Conservation (phyloP, 2,329 filamentous ascomycete genomes). For the Trichoderma sp. region DNA sequence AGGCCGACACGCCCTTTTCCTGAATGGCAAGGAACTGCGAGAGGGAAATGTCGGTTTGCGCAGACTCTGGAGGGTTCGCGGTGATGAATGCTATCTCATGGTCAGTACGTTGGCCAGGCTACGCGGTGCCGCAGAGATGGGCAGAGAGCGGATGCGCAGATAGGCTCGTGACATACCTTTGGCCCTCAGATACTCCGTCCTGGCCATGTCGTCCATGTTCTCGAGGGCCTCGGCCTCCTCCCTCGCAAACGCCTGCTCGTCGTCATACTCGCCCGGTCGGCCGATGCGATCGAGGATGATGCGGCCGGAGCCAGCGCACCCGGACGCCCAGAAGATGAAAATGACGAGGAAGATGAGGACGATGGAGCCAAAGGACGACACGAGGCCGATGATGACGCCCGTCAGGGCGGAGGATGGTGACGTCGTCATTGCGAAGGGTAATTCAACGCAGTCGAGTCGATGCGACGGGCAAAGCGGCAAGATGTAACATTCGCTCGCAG, state of each 20-base stretch:
- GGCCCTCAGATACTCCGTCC: constrained; percentile 87
- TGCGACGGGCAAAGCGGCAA: not conserved
- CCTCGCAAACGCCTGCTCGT: constrained; percentile 90
- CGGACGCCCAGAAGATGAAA: constrained; percentile 84
- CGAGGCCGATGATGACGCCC: constrained; percentile 90
- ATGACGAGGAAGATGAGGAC: constrained; percentile 80
- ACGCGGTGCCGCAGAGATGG: not conserved
- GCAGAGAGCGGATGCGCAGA: too few relatives aligned
- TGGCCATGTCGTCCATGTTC: constrained; percentile 89
- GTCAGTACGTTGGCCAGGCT: constrained; percentile 4
- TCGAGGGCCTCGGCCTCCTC: constrained; percentile 96
- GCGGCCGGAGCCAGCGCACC: constrained; percentile 72
- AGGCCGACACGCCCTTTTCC: constrained; percentile 98
- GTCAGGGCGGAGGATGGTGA: constrained; percentile 55
- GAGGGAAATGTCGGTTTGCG: constrained; percentile 94
- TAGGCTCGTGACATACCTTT: constrained; percentile 67
- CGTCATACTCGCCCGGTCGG: constrained; percentile 92
- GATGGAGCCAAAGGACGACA: constrained; percentile 92
- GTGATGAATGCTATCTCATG: constrained; percentile 78
- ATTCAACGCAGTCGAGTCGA: constrained; percentile 13
- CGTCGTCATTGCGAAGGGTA: constrained; percentile 36
- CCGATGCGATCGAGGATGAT: constrained; percentile 94
- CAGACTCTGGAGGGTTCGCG: constrained; percentile 90
- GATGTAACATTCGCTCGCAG: constrained; percentile 22
- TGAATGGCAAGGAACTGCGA: constrained; percentile 98